Percentiles rank a stretch among this genome's conserved stretches.
Evolutionary conservation across 2,329 filamentous ascomycete genomes (phyloP).

Genomic region (Elsinoe batatas): DNA sequence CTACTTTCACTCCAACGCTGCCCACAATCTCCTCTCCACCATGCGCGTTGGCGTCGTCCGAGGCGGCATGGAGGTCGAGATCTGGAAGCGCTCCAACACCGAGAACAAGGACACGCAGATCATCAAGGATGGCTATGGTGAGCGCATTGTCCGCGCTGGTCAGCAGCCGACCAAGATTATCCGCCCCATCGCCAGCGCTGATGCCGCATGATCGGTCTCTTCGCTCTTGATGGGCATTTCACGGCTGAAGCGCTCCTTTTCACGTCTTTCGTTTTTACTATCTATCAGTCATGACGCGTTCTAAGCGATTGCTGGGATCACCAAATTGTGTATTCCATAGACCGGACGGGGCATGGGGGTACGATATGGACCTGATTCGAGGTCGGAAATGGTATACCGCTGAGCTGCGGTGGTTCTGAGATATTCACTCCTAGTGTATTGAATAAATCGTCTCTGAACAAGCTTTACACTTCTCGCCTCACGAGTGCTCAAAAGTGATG

Average conservation of each 20-base stretch:
- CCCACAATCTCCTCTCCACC: constrained; percentile 78
- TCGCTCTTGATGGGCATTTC: neutral
- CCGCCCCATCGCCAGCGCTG: constrained; percentile 70
- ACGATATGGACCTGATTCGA: neutral
- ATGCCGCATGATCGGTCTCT: constrained; percentile 56
- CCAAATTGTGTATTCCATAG: constrained; percentile 2
- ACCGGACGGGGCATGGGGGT: neutral
- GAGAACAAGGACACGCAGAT: constrained; percentile 76
- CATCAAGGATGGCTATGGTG: constrained; percentile 69
- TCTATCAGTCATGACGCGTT: constrained; percentile 8
- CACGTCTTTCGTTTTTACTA: constrained; percentile 10
- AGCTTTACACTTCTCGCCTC: too few species aligned
- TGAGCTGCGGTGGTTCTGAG: neutral
- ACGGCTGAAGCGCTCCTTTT: neutral
- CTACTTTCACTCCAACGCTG: constrained; percentile 81
- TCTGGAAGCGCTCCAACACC: constrained; percentile 79
- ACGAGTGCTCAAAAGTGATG: too few species aligned
- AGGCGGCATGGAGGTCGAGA: constrained; percentile 80
- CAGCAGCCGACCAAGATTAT: constrained; percentile 74
- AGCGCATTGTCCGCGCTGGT: constrained; percentile 77
- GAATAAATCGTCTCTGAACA: neutral
- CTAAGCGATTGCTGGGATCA: constrained; percentile 4
- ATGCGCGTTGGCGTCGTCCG: constrained; percentile 83
- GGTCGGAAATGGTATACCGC: neutral
- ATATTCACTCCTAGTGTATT: neutral